A percentile compares a stretch with the other conserved stretches of the same genome.
These are phyloP conservation scores for Penicillium canescens DNA, from an alignment of 495 filamentous ascomycete species.

Conservation along the genomic window DNA sequence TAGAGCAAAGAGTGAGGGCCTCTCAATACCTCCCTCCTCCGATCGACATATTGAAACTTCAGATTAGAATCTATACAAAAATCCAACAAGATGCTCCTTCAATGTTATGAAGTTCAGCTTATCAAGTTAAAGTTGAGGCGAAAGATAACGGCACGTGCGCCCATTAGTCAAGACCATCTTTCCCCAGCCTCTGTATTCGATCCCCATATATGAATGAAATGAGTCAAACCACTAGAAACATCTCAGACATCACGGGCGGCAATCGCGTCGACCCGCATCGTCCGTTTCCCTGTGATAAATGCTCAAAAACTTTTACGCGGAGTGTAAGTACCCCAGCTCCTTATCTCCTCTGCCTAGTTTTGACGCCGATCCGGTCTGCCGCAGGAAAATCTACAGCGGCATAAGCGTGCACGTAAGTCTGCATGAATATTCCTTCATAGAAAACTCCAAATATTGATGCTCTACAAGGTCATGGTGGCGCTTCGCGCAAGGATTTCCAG, in stretches of 20 bases:
- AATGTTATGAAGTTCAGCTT: too few relatives aligned
- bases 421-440: not conserved
- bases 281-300: constrained; percentile 14
- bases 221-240: not conserved
- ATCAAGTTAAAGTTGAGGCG: not conserved
- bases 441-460: not conserved
- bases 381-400: constrained; percentile 15
- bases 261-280: constrained; percentile 4
- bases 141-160: constrained; percentile 1
- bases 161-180: not conserved
- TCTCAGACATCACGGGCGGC: not conserved
- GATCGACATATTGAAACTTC: too few relatives aligned
- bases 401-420: constrained; percentile 15
- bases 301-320: constrained; percentile 10
- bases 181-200: not conserved
- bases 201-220: not conserved
- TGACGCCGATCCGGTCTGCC: not conserved
- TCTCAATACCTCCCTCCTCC: too few relatives aligned
- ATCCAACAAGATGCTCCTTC: too few relatives aligned
- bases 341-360: not conserved
- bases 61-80: too few relatives aligned
- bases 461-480: constrained; percentile 8
- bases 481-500: constrained; percentile 8
- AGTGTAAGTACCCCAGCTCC: constrained; percentile 9
- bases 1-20: too few relatives aligned